Conservation (phyloP, 495 filamentous ascomycete genomes). For the Oleoguttula mirabilis region DNA sequence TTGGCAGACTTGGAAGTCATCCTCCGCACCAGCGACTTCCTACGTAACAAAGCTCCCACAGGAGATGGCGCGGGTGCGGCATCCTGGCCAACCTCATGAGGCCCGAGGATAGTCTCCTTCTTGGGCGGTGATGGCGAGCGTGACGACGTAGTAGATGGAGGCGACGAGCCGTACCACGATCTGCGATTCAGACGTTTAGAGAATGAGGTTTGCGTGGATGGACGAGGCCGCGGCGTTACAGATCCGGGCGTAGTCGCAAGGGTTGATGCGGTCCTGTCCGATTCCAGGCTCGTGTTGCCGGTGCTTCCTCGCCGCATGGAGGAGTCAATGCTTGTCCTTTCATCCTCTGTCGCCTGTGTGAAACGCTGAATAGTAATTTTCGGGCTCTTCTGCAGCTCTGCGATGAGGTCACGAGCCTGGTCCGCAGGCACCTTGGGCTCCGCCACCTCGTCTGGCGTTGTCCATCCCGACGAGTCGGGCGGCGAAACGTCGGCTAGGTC, state of each 20-base stretch:
- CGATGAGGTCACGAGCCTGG: slow-evolving; percentile 4
- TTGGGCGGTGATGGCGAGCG: slow-evolving; percentile 16
- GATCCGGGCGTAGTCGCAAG: slow-evolving; percentile 8
- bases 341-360: slow-evolving; percentile 3
- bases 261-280: slow-evolving; percentile 6
- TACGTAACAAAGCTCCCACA: background rate
- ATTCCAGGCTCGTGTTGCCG: slow-evolving; percentile 7
- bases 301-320: background rate
- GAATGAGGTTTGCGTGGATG: slow-evolving; percentile 6
- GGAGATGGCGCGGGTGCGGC: background rate
- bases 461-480: slow-evolving; percentile 18
- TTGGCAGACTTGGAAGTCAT: slow-evolving; percentile 3
- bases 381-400: slow-evolving; percentile 17
- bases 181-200: slow-evolving; percentile 8
- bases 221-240: slow-evolving; percentile 1
- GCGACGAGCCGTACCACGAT: slow-evolving; percentile 7
- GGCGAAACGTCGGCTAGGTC: slow-evolving; percentile 8
- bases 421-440: slow-evolving; percentile 6
- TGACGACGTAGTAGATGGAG: slow-evolving; percentile 4
- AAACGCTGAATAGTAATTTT: slow-evolving; percentile 6
- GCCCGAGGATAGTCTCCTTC: background rate
- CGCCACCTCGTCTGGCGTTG: slow-evolving; percentile 15
- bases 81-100: background rate
- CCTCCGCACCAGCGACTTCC: slow-evolving; percentile 10
- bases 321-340: slow-evolving; percentile 5